Conservation (phyloP, 768 basidiomycete species). For the Leccinum fibrillosum region DNA sequence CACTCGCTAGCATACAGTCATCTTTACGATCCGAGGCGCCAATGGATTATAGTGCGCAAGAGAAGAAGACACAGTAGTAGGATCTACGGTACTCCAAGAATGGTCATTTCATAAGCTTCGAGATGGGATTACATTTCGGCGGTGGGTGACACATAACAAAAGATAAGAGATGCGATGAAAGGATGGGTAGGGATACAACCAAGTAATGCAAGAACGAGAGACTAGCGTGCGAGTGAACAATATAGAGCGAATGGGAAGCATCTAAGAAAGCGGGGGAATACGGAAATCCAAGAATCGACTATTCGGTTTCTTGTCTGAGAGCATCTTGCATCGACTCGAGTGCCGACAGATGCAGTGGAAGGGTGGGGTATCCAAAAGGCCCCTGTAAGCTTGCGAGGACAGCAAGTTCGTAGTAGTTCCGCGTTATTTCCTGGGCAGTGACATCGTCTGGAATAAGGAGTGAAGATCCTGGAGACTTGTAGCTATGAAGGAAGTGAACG, state of each 20-base stretch:
- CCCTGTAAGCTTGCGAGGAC: conserved; percentile 49
- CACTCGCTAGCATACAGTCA: conserved; percentile 73
- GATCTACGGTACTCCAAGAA: conserved; percentile 9
- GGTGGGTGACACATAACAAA: conserved; percentile 14
- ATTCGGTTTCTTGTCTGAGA: conserved; percentile 31
- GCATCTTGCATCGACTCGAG: conserved; percentile 57
- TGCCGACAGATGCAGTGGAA: conserved; percentile 76
- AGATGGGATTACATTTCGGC: conserved; percentile 16
- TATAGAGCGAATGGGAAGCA: not conserved
- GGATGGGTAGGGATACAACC: conserved; percentile 30
- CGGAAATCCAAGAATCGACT: conserved; percentile 1
- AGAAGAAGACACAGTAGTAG: conserved; percentile 74
- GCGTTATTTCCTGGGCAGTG: conserved; percentile 53
- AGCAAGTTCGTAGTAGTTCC: conserved; percentile 66
- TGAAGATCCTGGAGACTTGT: conserved; percentile 41
- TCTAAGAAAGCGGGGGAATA: conserved; percentile 13
- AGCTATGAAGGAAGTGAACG: conserved; percentile 56
- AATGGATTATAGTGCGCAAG: conserved; percentile 63
- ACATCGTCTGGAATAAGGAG: conserved; percentile 31
- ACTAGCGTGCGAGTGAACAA: conserved; percentile 10
- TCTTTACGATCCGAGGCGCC: conserved; percentile 60
- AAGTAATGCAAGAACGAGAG: conserved; percentile 17
- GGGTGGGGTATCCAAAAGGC: conserved; percentile 45
- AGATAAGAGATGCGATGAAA: conserved; percentile 24
- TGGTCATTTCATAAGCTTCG: conserved; percentile 15